Evolutionary conservation across 305 asterid species (phyloP).

Genomic region (Fraxinus velutina): DNA sequence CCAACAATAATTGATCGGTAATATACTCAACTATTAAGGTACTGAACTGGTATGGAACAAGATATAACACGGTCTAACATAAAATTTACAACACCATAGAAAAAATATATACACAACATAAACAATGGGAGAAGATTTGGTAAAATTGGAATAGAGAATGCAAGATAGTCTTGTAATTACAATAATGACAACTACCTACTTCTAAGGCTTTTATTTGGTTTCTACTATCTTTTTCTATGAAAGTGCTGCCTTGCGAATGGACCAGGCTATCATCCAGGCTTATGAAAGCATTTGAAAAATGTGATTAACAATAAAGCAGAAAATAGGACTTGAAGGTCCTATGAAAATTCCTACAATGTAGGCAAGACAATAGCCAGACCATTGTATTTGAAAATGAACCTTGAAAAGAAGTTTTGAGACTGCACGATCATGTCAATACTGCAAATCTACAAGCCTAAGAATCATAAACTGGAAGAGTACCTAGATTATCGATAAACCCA

Average conservation of each 20-base stretch:
- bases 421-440: not conserved
- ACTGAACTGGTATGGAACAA: not conserved
- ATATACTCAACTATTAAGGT: not conserved
- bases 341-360: not conserved
- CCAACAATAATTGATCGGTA: not conserved
- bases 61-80: not conserved
- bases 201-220: not conserved
- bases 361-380: not conserved
- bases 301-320: not conserved
- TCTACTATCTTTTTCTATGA: not conserved
- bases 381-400: not conserved
- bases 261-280: not conserved
- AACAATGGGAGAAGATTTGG: not conserved
- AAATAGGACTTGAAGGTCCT: not conserved
- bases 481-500: not conserved
- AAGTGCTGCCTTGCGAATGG: not conserved
- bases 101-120: not conserved
- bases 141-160: not conserved
- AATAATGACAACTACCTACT: not conserved
- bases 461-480: not conserved
- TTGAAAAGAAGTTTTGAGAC: not conserved
- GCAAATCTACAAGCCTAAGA: not conserved
- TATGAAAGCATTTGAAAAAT: not conserved
- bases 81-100: not conserved
- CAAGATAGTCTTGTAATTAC: not conserved